phyloP scores from a whole-genome alignment of 495 filamentous ascomycete genomes.

The Penicillium canescens region DNA sequence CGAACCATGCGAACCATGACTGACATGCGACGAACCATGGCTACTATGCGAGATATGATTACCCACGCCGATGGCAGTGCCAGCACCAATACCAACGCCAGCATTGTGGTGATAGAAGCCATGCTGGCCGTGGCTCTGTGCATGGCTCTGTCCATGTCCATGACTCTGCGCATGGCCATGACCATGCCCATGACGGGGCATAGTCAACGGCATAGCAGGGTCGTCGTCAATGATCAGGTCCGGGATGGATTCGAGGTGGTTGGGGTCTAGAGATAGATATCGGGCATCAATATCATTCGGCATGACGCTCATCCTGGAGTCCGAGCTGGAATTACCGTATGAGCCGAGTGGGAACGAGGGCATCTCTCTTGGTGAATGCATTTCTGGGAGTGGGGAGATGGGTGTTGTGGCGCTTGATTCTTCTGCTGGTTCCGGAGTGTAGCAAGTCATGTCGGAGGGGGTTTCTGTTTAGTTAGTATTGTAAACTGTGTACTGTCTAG shows the following conservation, averaged over 20 bases:
- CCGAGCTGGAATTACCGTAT: constrained; percentile 18
- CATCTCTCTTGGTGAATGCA: constrained; percentile 33
- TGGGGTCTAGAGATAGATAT: constrained; percentile 18
- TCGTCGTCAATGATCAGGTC: constrained; percentile 29
- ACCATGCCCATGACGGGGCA: constrained; percentile 8
- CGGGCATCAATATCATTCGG: constrained; percentile 9
- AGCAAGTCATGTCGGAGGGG: constrained; percentile 47
- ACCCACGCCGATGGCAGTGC: no score
- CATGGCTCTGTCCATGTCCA: not conserved
- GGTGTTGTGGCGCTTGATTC: constrained; percentile 26
- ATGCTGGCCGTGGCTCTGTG: not conserved
- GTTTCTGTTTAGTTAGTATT: constrained; percentile 23
- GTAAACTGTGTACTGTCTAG: not conserved
- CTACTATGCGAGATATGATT: no score
- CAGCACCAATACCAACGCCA: no score
- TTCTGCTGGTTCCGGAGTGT: constrained; percentile 38
- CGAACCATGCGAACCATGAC: no score
- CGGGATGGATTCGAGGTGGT: constrained; percentile 21
- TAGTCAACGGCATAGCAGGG: constrained; percentile 11
- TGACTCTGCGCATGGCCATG: not conserved
- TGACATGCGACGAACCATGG: no score
- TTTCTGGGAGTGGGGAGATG: constrained; percentile 35
- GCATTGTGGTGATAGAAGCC: no score
- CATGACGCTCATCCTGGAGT: not conserved
- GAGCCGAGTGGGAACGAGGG: constrained; percentile 16